phyloP scores from a whole-genome alignment of 2,329 filamentous ascomycete genomes.

The Phyllosticta ampelicida region DNA sequence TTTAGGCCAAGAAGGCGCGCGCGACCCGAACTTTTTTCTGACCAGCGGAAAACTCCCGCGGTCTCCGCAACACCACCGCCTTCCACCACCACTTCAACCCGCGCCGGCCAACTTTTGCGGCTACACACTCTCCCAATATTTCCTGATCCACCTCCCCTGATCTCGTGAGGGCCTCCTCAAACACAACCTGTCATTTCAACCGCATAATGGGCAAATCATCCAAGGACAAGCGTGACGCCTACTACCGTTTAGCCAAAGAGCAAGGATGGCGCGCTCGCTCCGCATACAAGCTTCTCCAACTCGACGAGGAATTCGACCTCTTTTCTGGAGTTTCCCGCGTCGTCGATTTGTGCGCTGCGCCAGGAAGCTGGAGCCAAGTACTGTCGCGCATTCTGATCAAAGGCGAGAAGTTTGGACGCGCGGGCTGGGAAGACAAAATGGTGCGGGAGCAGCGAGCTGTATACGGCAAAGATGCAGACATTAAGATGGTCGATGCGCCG shows the following conservation, averaged over 20 bases:
- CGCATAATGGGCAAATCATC: constrained; percentile 84
- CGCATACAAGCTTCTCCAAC: constrained; percentile 92
- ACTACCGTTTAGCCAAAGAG: constrained; percentile 95
- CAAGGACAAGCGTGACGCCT: constrained; percentile 96
- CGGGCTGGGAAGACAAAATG: constrained; percentile 79
- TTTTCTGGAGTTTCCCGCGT: constrained; percentile 85
- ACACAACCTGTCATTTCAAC: neutral
- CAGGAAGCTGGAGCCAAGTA: constrained; percentile 95
- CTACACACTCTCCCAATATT: neutral
- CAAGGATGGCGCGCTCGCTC: constrained; percentile 96
- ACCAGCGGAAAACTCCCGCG: constrained; percentile 9
- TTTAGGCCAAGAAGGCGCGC: neutral
- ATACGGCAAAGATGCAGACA: neutral
- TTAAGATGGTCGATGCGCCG: neutral
- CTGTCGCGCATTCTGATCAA: constrained; percentile 88
- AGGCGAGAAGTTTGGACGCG: constrained; percentile 77
- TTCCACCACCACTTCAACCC: constrained; percentile 1
- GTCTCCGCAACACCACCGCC: constrained; percentile 7
- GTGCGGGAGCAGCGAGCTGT: constrained; percentile 42
- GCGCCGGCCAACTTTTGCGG: neutral
- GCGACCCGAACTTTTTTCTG: constrained; percentile 6
- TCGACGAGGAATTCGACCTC: constrained; percentile 92
- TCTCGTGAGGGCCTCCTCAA: no score
- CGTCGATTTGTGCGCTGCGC: constrained; percentile 90
- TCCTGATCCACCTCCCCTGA: neutral